Evolutionary conservation across 768 basidiomycete genomes (phyloP), one percentile per base, ranked within the genome.

Genomic region (Phlegmacium glaucopus): DNA sequence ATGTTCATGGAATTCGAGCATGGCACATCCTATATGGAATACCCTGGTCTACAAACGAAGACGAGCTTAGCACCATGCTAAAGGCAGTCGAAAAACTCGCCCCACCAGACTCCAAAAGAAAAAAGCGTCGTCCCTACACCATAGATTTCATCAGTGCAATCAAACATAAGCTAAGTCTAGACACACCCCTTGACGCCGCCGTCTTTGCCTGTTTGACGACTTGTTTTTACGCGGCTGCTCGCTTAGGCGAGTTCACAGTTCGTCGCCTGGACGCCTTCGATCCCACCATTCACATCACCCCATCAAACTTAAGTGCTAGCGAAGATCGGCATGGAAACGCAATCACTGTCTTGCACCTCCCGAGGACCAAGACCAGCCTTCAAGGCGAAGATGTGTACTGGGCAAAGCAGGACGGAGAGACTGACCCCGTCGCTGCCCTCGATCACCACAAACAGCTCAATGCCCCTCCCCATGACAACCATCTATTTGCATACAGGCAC

Each of bases 81-180:
- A 54, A 54, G 17, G 69, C 56, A 0, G 67, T 68, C 1, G 52
- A 55, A 0, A 42, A 42, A 3, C 38, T 67, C 0, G 52, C 68
- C 0, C 74, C 72, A 0, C 18, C 56, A 0, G 30, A 61, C 0
- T 65, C 69, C 1, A 65, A 61, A 29, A 36, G 59, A 1, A 44
- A 51, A 17, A 68, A 69, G 22, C 45, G 67, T 0, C 17, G 25
- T 0, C 74, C 72, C 0, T 66, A 60, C 48, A 67, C 65, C 0
- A 15, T 63, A 0, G 44, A 53, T 0, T 47, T 57, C 50, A 59
- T 71, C 3, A 17, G 9, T 3, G 13, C 17, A 1, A 37, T 70
- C 11, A 27, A 16, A 0, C 1, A 11, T 0, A 5, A 58, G 0
- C 58, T 76, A 6, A 48, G 67, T 44, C 52, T 66, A 0, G 3